Conservation (phyloP, 164 flowering plant species). For the Chloranthus sessilifolius region DNA sequence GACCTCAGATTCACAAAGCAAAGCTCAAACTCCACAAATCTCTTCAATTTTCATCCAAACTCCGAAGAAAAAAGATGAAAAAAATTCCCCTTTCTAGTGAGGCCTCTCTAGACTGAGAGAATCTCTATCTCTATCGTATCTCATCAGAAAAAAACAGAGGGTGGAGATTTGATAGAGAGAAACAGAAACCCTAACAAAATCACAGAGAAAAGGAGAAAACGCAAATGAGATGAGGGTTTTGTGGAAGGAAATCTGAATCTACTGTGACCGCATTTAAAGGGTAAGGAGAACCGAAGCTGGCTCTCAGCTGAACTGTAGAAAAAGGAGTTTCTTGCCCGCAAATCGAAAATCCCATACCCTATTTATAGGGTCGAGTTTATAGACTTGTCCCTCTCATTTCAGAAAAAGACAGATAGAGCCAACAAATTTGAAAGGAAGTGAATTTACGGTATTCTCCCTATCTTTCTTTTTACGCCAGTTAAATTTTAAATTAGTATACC, state of each 20-base stretch:
- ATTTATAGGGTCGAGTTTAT: constrained; percentile 20
- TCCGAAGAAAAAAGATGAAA: not conserved
- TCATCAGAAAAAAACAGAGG: constrained; percentile 14
- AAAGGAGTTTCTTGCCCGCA: constrained; percentile 28
- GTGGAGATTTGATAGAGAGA: not conserved
- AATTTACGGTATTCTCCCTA: too few relatives aligned
- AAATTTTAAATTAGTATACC: too few relatives aligned
- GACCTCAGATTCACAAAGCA: not conserved
- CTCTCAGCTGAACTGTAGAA: constrained; percentile 8
- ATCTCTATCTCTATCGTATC: constrained; percentile 8
- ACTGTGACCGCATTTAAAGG: constrained; percentile 1
- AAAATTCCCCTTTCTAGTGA: constrained; percentile 3
- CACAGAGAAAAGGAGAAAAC: not conserved
- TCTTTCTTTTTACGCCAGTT: too few relatives aligned
- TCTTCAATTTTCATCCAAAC: not conserved
- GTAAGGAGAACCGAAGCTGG: constrained; percentile 9
- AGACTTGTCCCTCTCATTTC: constrained; percentile 26
- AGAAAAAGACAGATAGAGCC: too few relatives aligned
- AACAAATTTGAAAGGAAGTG: too few relatives aligned
- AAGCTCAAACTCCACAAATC: not conserved
- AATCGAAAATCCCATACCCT: constrained; percentile 27
- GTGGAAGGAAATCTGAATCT: not conserved
- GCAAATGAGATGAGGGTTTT: not conserved
- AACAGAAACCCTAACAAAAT: constrained; percentile 19
- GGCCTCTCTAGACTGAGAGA: constrained; percentile 22